A percentile compares a stretch with the other conserved stretches of the same genome.
These are phyloP conservation scores for Erodium maritimum DNA, from an alignment of 345 rosid genomes.

Conservation along the genomic window DNA sequence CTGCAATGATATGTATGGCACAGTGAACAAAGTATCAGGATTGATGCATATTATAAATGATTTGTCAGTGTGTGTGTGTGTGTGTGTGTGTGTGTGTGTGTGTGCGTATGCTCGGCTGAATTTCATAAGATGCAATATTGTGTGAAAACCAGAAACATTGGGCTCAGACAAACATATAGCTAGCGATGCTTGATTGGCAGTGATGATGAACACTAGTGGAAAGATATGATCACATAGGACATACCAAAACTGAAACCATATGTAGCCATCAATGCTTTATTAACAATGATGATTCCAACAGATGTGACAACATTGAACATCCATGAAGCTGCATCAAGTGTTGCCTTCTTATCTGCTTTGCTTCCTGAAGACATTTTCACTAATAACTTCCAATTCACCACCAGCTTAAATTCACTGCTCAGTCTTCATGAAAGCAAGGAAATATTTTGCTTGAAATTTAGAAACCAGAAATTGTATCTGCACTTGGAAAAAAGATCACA, in stretches of 20 bases:
- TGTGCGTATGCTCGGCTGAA: too few species aligned
- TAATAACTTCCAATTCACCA: background rate
- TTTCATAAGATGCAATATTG: too few species aligned
- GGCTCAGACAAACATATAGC: background rate
- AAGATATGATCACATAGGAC: background rate
- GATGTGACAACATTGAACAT: conserved; percentile 97
- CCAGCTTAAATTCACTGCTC: background rate
- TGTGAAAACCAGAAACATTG: too few species aligned
- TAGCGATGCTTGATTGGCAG: background rate
- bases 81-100: too few species aligned
- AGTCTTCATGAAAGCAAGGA: background rate
- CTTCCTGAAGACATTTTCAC: conserved; percentile 55
- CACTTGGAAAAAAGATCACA: background rate
- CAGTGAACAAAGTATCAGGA: background rate
- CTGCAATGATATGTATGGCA: conserved; percentile 27
- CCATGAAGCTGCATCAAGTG: conserved; percentile 93
- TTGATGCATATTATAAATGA: too few species aligned
- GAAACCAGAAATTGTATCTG: background rate
- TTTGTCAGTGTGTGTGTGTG: too few species aligned
- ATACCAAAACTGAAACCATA: conserved; percentile 96
- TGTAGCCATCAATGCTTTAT: conserved; percentile 94
- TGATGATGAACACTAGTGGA: background rate
- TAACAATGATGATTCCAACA: conserved; percentile 89
- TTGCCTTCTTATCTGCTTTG: conserved; percentile 72
- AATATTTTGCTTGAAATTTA: too few species aligned